Evolutionary conservation across 805 yeast genomes (phyloP).

Genomic region (Metschnikowia borealis): DNA sequence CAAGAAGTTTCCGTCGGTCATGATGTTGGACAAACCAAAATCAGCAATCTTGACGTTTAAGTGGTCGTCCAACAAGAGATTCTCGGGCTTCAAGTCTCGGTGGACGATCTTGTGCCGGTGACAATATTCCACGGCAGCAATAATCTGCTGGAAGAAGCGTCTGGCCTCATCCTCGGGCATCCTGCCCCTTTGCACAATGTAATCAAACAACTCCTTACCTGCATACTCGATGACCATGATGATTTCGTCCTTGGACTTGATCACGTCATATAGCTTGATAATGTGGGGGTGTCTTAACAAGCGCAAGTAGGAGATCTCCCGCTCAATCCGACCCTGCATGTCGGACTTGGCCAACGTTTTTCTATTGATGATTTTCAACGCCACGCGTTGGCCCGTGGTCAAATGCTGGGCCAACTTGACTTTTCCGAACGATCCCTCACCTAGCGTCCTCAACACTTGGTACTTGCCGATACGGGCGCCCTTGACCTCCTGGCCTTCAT

Average conservation of each 20-base stretch:
- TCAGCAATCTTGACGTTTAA: constrained; percentile 94
- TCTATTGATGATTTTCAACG: constrained; percentile 86
- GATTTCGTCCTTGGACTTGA: constrained; percentile 90
- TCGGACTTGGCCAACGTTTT: constrained; percentile 90
- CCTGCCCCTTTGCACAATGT: constrained; percentile 89
- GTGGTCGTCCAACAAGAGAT: constrained; percentile 81
- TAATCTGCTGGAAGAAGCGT: constrained; percentile 91
- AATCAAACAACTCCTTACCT: constrained; percentile 93
- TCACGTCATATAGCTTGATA: constrained; percentile 91
- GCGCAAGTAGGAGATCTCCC: constrained; percentile 87
- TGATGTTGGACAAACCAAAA: constrained; percentile 88
- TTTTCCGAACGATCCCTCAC: constrained; percentile 96
- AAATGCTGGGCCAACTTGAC: constrained; percentile 88
- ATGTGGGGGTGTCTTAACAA: constrained; percentile 93
- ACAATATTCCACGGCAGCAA: constrained; percentile 94
- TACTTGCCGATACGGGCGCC: constrained; percentile 76
- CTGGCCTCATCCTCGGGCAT: constrained; percentile 92
- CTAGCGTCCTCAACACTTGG: constrained; percentile 86
- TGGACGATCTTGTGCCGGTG: constrained; percentile 96
- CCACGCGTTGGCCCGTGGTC: constrained; percentile 88
- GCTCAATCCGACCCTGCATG: constrained; percentile 94
- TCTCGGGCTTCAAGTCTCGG: constrained; percentile 95
- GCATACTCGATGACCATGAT: constrained; percentile 97
- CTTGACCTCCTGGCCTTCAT: constrained; percentile 22
- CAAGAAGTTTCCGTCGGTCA: constrained; percentile 96